Evolutionary conservation across 164 flowering plant species (phyloP), one percentile per base, ranked within the genome.

Genomic region (Vitis labrusca): DNA sequence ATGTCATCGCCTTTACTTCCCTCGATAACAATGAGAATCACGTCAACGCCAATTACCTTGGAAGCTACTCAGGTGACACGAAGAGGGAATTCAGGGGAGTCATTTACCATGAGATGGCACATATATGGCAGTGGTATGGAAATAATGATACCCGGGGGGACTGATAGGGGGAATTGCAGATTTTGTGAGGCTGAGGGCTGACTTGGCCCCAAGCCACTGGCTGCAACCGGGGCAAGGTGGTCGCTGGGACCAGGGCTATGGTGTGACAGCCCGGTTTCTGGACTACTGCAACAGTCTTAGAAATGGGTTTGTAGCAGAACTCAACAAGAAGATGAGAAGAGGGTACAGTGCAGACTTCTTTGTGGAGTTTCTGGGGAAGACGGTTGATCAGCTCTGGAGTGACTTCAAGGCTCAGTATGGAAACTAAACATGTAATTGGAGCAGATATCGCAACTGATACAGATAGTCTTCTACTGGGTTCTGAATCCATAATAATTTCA

Each of bases 351-450:
- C 29, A 19, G 44, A 62, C 32, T 89, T 54, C 71, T 92, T 92
- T 59, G 79, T 68, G 44, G 85, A 90, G 3, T 32, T 89, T 62
- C 77, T 87, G 27, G 92, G 93, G 55, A 87, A 87, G 81, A 59
- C 77, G 0, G 90, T 84, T 51, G 88, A 87, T 67, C 85, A 84
- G 70, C 88, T 87, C 1, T 90, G 91, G 89, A 73, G 27, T 8
- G 93, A 92, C 1, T 92, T 88, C 77, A 90, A 90, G 82, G 87
- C 88, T 16, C 75, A 71, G 74, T 84, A 79, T 67, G 77, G 75
- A 50, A 49, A 71, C 27, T 79, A 69, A 32, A 23, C 27, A 23
- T 23, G 27, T 23, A 23, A 23, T 23, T 23, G 27, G 27, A 23
- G 27, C 27, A 23, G 27, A 23, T 23, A 23, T 23, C 27, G 27